phyloP scores from a whole-genome alignment of 2,329 filamentous ascomycete species.

The Sporothrix sp. region DNA sequence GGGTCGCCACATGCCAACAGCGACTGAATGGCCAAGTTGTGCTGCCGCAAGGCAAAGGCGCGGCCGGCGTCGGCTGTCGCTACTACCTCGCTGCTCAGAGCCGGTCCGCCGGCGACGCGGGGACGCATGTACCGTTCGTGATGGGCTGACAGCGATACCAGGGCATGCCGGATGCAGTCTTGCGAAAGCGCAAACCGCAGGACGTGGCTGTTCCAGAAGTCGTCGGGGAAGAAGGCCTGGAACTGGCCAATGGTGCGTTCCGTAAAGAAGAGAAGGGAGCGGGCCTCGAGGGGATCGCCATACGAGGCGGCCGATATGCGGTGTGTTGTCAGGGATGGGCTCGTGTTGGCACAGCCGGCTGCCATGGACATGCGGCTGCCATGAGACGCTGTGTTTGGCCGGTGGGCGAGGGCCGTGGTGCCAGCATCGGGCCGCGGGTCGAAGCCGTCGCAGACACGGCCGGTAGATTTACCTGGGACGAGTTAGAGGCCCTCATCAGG shows the following conservation, averaged over 20 bases:
- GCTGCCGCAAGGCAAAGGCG: slow-evolving; percentile 7
- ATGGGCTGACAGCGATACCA: slow-evolving; percentile 13
- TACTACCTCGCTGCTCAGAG: neutral
- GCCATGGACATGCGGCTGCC: slow-evolving; percentile 1
- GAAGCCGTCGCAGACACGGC: slow-evolving; percentile 12
- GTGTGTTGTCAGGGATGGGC: neutral
- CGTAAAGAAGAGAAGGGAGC: slow-evolving; percentile 13
- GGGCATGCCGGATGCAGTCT: slow-evolving; percentile 12
- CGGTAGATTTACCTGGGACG: slow-evolving; percentile 7
- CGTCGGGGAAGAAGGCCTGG: slow-evolving; percentile 14
- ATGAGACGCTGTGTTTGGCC: neutral
- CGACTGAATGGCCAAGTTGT: slow-evolving; percentile 11
- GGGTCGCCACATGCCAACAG: slow-evolving; percentile 1
- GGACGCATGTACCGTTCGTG: slow-evolving; percentile 9
- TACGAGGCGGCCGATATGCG: neutral
- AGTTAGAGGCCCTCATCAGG: too few relatives aligned
- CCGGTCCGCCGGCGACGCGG: neutral
- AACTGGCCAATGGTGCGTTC: slow-evolving; percentile 12
- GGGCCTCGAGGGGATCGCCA: slow-evolving; percentile 10
- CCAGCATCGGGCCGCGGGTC: neutral
- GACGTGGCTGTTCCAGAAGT: slow-evolving; percentile 15
- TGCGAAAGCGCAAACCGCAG: slow-evolving; percentile 13
- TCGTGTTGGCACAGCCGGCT: neutral
- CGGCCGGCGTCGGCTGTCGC: neutral
- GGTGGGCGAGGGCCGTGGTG: neutral